These are phyloP conservation scores for Huntiella omanensis DNA, from an alignment of 2,329 filamentous ascomycete species.

Conservation along the genomic window DNA sequence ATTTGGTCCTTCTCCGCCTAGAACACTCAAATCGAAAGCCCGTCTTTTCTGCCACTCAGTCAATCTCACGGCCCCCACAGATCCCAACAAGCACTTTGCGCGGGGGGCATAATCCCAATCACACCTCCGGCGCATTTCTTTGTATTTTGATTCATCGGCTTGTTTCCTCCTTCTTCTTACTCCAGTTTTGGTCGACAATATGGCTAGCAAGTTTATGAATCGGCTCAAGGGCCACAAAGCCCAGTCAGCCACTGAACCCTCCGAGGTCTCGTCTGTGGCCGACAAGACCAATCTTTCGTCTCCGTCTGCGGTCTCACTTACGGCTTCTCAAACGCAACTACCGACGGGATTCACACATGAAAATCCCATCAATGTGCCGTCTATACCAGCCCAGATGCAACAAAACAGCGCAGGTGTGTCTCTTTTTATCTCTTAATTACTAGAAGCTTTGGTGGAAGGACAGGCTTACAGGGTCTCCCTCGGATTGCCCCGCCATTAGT, in stretches of 20 bases:
- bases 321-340: no score
- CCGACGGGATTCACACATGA: neutral
- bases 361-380: neutral
- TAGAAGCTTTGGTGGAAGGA: no score
- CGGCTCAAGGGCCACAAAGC: neutral
- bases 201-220: neutral
- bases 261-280: neutral
- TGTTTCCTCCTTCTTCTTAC: neutral
- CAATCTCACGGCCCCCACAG: no score
- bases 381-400: neutral
- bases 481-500: neutral
- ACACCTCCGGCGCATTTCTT: neutral
- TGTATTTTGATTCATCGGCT: neutral
- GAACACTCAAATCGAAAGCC: no score
- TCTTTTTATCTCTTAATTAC: neutral
- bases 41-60: no score
- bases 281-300: neutral
- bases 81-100: no score
- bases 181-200: neutral
- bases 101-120: no score
- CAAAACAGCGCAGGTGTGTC: constrained; percentile 1
- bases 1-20: neutral
- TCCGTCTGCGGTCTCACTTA: neutral
- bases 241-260: neutral
- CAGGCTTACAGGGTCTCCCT: neutral